phyloP scores from a whole-genome alignment of 164 flowering plant species.

The Annona squamosa region DNA sequence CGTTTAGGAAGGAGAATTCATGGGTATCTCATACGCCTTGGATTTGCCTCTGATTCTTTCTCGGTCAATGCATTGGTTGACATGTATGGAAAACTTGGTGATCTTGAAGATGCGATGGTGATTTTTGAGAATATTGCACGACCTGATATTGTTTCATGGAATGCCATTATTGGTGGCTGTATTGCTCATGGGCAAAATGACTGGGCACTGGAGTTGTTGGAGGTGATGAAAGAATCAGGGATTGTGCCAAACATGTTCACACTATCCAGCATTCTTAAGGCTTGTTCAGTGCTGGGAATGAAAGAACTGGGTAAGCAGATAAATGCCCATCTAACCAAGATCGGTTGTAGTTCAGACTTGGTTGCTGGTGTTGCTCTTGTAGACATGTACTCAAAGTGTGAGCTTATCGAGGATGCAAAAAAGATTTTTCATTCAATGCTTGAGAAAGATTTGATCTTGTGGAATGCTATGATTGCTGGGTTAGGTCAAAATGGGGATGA shows the following conservation, averaged over 20 bases:
- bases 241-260: conserved; percentile 54
- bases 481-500: conserved; percentile 44
- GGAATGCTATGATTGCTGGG: conserved; percentile 72
- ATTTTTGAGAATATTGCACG: conserved; percentile 38
- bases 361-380: conserved; percentile 58
- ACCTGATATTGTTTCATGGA: conserved; percentile 83
- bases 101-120: conserved; percentile 35
- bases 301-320: conserved; percentile 55
- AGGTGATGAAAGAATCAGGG: conserved; percentile 40
- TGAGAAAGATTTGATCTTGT: conserved; percentile 45
- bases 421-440: conserved; percentile 33
- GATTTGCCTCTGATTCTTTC: conserved; percentile 48
- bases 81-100: conserved; percentile 69
- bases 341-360: conserved; percentile 34
- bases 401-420: conserved; percentile 41
- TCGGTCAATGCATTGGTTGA: conserved; percentile 72
- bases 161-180: conserved; percentile 72
- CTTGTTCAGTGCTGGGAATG: conserved; percentile 41
- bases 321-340: conserved; percentile 50
- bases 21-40: conserved; percentile 57
- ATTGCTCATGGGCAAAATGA: conserved; percentile 49
- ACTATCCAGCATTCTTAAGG: conserved; percentile 62
- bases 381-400: conserved; percentile 71
- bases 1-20: conserved; percentile 51
- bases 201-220: conserved; percentile 41